These are phyloP conservation scores for Komagataea norvegica DNA, from an alignment of 1,139 yeast genomes.

Conservation along the genomic window DNA sequence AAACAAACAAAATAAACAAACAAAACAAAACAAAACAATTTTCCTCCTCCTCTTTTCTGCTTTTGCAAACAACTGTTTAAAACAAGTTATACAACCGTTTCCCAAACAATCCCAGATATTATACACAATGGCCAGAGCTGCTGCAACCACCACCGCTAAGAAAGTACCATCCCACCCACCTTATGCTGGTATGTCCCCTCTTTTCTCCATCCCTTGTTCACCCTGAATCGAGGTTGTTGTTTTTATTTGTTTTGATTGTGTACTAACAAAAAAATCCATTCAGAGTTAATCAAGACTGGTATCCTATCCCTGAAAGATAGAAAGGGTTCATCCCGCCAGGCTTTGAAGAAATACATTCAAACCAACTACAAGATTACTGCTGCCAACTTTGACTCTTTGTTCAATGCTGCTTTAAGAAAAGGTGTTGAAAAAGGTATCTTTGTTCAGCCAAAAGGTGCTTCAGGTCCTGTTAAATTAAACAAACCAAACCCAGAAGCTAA, in stretches of 20 bases:
- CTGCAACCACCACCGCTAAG: conserved; percentile 25
- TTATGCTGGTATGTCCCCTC: conserved; percentile 34
- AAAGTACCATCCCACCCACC: conserved; percentile 35
- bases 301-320: conserved; percentile 70
- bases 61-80: background rate
- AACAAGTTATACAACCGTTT: background rate
- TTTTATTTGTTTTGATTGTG: background rate
- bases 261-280: conserved; percentile 12
- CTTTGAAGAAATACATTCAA: conserved; percentile 67
- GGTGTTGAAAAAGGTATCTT: conserved; percentile 78
- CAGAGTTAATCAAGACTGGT: conserved; percentile 77
- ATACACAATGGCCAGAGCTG: conserved; percentile 15
- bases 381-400: conserved; percentile 65
- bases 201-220: conserved; percentile 9
- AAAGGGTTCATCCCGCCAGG: conserved; percentile 81
- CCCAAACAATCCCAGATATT: no score
- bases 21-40: conserved; percentile 6
- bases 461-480: conserved; percentile 37
- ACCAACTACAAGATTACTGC: conserved; percentile 57
- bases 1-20: conserved; percentile 5
- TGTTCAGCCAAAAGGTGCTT: conserved; percentile 77
- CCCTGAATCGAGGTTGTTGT: background rate
- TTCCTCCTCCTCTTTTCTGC: background rate
- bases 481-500: conserved; percentile 21
- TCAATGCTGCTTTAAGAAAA: conserved; percentile 74